Conservation (phyloP, 352 stramenopile species). For the Halophytophthora polymorphica region DNA sequence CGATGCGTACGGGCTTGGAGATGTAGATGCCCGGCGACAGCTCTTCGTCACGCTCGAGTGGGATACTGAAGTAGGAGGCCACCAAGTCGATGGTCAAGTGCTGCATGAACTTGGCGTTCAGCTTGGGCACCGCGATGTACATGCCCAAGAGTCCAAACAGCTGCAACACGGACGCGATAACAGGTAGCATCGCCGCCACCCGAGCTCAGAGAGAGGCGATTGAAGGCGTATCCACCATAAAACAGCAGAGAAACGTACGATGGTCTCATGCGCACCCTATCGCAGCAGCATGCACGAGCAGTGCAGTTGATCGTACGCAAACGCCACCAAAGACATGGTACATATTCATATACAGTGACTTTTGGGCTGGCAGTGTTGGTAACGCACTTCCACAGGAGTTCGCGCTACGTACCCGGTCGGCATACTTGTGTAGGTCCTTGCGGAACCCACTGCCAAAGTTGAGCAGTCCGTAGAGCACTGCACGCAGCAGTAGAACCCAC, state of each 20-base stretch:
- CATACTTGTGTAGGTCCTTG: conserved; percentile 75
- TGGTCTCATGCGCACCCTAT: conserved; percentile 67
- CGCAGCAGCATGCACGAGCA: background rate
- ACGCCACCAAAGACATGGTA: background rate
- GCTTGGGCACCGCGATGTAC: conserved; percentile 74
- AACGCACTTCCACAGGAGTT: too few relatives aligned
- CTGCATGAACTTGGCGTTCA: conserved; percentile 57
- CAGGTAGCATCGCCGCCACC: too few relatives aligned
- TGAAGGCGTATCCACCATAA: background rate
- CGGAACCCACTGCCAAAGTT: conserved; percentile 82
- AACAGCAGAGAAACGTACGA: conserved; percentile 32
- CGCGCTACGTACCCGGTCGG: conserved; percentile 50
- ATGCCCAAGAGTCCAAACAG: conserved; percentile 82
- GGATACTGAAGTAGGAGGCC: conserved; percentile 69
- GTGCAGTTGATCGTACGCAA: background rate
- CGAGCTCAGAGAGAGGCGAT: too few relatives aligned
- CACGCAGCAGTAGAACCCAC: background rate
- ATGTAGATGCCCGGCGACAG: conserved; percentile 78
- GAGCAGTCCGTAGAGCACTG: conserved; percentile 64
- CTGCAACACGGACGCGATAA: conserved; percentile 20
- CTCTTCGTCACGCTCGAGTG: conserved; percentile 69
- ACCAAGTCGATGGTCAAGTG: conserved; percentile 64
- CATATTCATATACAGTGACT: background rate
- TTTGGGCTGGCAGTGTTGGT: too few relatives aligned
- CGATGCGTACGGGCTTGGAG: conserved; percentile 52